phyloP scores from a whole-genome alignment of 2,329 filamentous ascomycete genomes.

The Curvularia eragrostidis region DNA sequence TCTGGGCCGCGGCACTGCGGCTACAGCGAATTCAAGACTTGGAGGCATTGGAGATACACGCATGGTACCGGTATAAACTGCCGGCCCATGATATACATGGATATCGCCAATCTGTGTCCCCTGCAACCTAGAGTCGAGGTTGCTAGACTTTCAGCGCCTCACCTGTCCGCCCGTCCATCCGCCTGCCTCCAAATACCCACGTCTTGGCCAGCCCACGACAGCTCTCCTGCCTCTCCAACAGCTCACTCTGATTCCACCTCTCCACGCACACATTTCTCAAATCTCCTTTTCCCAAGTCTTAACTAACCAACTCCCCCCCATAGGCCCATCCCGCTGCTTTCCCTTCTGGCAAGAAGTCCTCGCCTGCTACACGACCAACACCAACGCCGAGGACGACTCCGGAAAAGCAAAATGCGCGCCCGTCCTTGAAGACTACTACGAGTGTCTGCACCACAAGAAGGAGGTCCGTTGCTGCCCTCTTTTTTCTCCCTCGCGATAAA shows the following conservation, averaged over 20 bases:
- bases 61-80: background rate
- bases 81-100: background rate
- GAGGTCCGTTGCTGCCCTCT: constrained; percentile 69
- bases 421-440: constrained; percentile 94
- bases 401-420: constrained; percentile 88
- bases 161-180: too few species aligned
- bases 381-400: constrained; percentile 74
- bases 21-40: background rate
- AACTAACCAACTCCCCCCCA: background rate
- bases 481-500: background rate
- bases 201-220: background rate
- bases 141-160: background rate
- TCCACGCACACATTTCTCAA: background rate
- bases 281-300: rapidly evolving
- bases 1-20: background rate
- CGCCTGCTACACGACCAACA: constrained; percentile 97
- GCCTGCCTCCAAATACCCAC: background rate
- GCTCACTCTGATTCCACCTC: background rate
- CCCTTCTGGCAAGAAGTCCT: constrained; percentile 99
- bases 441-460: constrained; percentile 98
- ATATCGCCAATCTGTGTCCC: background rate
- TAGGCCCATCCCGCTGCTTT: constrained; percentile 84
- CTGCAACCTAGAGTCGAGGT: too few species aligned
- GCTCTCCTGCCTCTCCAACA: background rate
- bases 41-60: background rate